Evolutionary conservation across 768 basidiomycete genomes (phyloP), one percentile per base, ranked within the genome.

Genomic region (Pisolithus marmoratus): DNA sequence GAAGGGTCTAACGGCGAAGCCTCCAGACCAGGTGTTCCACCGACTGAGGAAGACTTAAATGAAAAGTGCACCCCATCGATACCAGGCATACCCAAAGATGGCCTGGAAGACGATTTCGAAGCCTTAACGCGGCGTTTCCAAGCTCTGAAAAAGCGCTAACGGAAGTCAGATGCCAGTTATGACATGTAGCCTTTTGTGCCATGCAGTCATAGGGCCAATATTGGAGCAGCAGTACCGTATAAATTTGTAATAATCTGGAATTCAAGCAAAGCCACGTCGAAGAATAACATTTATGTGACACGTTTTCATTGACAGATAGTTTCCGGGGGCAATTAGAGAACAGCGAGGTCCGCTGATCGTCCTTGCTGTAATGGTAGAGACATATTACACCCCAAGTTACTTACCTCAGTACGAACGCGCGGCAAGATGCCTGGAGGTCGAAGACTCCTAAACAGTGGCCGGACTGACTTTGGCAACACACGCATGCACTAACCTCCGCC

Each of bases 111-210:
- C 58, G 86, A 87, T 52, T 90, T 92, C 60, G 85, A 87, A 37
- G 74, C 80, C 20, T 73, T 96, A 46, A 72, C 85, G 47, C 82
- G 80, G 65, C 82, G 94, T 52, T 95, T 96, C 61, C 90, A 87
- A 54, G 85, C 82, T 26, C 70, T 96, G 60, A 96, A 94, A 75
- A 90, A 90, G 70, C 82, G 83, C 44, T 90, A 68, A 69, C 24
- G 36, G 44, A 50, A 20, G 40, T 19, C 34, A 2, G 48, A 22
- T 46, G 27, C 44, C 31, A 45, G 47, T 20, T 17, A 24, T 45
- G 23, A 27, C 43, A 17, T 14, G 43, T 45, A 23, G 15, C 11
- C 17, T 5, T 24, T 12, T 29, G 43, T 29, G 15, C 7, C 26
- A 26, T 15, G 26, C 24, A 24, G 14, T 45, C 29, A 14, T 29